Conservation (phyloP, 139 green algal genomes). For the Mesotaenium endlicherianum region DNA sequence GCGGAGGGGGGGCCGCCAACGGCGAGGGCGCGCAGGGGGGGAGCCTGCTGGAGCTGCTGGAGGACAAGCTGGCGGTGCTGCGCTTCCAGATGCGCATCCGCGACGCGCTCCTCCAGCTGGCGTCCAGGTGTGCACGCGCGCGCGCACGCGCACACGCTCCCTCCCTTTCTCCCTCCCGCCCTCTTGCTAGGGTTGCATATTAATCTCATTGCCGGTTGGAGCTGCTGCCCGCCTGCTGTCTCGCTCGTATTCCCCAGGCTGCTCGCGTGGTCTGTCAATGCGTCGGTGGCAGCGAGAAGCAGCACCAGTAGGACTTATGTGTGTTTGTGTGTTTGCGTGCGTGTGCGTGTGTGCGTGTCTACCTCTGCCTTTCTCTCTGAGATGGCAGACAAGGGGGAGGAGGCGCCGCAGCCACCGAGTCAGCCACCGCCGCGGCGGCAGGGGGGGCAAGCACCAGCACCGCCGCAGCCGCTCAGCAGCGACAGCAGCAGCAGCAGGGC, state of each 20-base stretch:
- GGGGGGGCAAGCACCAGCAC: not conserved
- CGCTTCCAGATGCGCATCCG: conserved; percentile 42
- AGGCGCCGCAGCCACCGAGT: not conserved
- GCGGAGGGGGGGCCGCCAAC: not conserved
- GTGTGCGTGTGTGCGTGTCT: not conserved
- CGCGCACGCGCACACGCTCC: not conserved
- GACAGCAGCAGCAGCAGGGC: not conserved
- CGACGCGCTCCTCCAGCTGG: conserved; percentile 9
- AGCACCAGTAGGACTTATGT: not conserved
- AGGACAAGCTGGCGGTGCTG: conserved; percentile 49
- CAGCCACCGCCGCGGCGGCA: not conserved
- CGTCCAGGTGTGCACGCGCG: not conserved
- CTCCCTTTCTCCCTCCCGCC: not conserved
- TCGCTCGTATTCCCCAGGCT: not conserved
- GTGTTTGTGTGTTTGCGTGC: not conserved
- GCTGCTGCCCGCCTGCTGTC: not conserved
- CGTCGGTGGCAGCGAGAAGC: not conserved
- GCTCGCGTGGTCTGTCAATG: not conserved
- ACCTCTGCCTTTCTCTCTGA: not conserved
- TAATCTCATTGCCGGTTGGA: not conserved
- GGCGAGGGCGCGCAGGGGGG: conserved; percentile 3
- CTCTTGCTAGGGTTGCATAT: not conserved
- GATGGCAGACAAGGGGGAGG: not conserved
- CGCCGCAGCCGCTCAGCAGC: not conserved
- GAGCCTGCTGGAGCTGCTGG: conserved; percentile 9